Evolutionary conservation across 164 flowering plant species (phyloP).

Genomic region (Brasenia schreberi): DNA sequence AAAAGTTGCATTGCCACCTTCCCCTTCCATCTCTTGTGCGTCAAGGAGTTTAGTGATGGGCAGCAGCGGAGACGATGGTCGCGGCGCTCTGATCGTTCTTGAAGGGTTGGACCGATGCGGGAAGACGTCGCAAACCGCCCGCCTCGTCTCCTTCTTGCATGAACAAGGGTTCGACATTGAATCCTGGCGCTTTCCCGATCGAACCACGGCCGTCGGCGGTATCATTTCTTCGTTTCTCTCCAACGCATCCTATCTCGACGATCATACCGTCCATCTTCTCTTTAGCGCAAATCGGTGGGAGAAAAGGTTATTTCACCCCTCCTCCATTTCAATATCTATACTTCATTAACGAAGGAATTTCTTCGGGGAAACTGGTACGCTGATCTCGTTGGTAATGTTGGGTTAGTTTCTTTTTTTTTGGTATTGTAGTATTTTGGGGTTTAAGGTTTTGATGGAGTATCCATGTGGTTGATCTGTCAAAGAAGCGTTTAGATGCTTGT

Average conservation of each 20-base stretch:
- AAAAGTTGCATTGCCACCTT: background rate
- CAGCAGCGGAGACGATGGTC: constrained; percentile 12
- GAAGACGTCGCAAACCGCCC: constrained; percentile 50
- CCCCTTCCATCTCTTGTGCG: background rate
- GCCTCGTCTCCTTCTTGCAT: constrained; percentile 32
- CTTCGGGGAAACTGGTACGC: background rate
- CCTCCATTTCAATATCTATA: background rate
- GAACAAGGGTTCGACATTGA: constrained; percentile 43
- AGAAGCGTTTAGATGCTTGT: too few relatives aligned
- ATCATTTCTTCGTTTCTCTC: constrained; percentile 75
- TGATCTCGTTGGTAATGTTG: background rate
- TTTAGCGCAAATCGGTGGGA: constrained; percentile 89
- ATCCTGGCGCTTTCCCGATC: constrained; percentile 70
- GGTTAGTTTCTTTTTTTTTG: background rate
- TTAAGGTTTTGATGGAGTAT: background rate
- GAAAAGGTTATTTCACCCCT: constrained; percentile 37
- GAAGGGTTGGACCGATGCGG: constrained; percentile 90
- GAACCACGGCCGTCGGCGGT: constrained; percentile 53
- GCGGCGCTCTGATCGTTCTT: constrained; percentile 71
- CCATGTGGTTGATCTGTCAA: background rate
- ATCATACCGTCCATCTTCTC: constrained; percentile 63
- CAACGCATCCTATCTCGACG: constrained; percentile 58
- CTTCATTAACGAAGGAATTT: background rate
- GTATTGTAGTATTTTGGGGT: background rate
- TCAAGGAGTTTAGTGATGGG: constrained; percentile 25